Evolutionary conservation across 2,329 filamentous ascomycete genomes (phyloP), one percentile per base, ranked within the genome.

Genomic region (Proliferodiscus dingleyae): DNA sequence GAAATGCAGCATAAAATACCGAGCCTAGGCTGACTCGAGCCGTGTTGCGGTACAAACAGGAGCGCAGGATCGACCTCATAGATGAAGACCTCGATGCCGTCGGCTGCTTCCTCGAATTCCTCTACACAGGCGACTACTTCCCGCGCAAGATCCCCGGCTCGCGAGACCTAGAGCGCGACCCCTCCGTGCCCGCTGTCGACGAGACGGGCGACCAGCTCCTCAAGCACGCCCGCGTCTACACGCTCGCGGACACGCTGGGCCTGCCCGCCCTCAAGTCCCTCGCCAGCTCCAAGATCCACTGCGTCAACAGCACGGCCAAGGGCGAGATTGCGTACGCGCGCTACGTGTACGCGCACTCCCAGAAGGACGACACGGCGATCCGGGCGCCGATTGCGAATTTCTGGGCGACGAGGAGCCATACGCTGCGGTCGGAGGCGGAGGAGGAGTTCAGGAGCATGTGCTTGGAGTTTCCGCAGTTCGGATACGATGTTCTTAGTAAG

Each of bases 251-350:
- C 59, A 89, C 85, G 67, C 82, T 93, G 50, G 77, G 80, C 32
- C 69, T 89, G 38, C 68, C 73, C 0, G 71, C 72, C 8, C 80
- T 96, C 52, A 87, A 87, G 66, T 78, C 74, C 15, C 80, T 95
- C 22, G 85, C 89, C 2, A 87, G 87, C 64, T 82, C 80, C 64
- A 96, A 96, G 73, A 95, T 96, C 60, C 89, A 95, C 72, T 87
- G 87, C 64, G 86, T 95, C 60, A 85, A 89, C 62, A 88, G 85
- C 36, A 94, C 87, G 0, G 88, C 89, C 28, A 85, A 84, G 68
- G 90, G 89, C 65, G 90, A 96, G 72, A 90, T 96, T 61, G 81
- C 83, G 21, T 96, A 95, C 66, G 90, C 90, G 7, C 81, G 89
- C 64, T 96, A 89, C 69, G 86, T 95, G 24, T 95, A 95, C 71